Conservation (phyloP, 345 rosid genomes). For the Moringa oleifera region DNA sequence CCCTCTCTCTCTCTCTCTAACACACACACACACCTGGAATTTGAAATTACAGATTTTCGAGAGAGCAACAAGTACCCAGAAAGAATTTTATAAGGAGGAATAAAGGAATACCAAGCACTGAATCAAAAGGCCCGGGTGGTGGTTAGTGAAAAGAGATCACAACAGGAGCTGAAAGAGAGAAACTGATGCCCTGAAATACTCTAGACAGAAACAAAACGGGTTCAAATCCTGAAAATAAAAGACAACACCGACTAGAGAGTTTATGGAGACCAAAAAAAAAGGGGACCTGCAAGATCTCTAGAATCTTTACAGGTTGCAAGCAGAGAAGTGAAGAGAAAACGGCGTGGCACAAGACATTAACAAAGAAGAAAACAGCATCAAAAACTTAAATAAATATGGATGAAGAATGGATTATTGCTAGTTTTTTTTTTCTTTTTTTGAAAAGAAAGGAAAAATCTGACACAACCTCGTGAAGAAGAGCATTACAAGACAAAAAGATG, state of each 20-base stretch:
- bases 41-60: conserved; percentile 17
- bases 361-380: conserved; percentile 5
- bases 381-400: conserved; percentile 15
- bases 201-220: conserved; percentile 15
- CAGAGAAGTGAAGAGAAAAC: conserved; percentile 38
- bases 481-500: conserved; percentile 75
- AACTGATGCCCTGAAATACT: not conserved
- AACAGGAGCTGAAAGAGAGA: conserved; percentile 2
- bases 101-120: conserved; percentile 18
- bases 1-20: no score
- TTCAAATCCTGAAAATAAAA: conserved; percentile 22
- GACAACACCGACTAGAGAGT: conserved; percentile 12
- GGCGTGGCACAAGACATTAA: conserved; percentile 15
- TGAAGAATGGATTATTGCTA: conserved; percentile 18
- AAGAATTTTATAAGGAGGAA: conserved; percentile 12
- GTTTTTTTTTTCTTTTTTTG: conserved; percentile 16
- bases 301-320: conserved; percentile 59
- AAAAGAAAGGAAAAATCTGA: conserved; percentile 50
- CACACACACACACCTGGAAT: no score
- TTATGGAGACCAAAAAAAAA: conserved; percentile 4
- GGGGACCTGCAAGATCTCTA: conserved; percentile 19
- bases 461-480: conserved; percentile 85
- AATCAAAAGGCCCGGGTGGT: conserved; percentile 12
- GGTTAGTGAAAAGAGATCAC: conserved; percentile 1
- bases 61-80: conserved; percentile 21